These are phyloP conservation scores for Coix lacrymajobi DNA, from an alignment of 176 grass and related monocot species.

Conservation along the genomic window DNA sequence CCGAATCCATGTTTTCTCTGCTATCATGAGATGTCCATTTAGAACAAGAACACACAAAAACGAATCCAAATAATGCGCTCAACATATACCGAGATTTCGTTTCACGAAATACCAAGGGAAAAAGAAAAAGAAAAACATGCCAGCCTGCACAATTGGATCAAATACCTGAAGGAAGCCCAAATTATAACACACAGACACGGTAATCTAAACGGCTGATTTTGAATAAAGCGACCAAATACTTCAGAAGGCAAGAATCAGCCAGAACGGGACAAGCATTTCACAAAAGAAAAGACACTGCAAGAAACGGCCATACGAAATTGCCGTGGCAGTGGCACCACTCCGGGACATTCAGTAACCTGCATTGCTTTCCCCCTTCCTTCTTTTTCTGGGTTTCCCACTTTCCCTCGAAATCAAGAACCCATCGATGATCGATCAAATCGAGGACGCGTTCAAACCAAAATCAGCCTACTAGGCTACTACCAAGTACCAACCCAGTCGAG, in stretches of 20 bases:
- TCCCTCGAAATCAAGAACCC: not conserved
- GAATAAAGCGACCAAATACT: not conserved
- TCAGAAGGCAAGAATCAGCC: not conserved
- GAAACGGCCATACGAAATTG: not conserved
- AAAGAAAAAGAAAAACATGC: not conserved
- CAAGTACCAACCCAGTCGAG: not conserved
- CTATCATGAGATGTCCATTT: not conserved
- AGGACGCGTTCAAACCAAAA: too few relatives aligned
- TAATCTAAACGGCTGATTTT: not conserved
- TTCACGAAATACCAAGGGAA: not conserved
- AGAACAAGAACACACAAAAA: not conserved
- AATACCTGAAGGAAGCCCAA: not conserved
- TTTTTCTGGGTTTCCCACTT: rapidly evolving
- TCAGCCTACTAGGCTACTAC: not conserved
- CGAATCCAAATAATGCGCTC: not conserved
- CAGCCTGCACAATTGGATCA: not conserved
- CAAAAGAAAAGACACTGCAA: not conserved
- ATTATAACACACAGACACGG: not conserved
- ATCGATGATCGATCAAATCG: not conserved
- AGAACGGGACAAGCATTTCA: not conserved
- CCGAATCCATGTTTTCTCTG: not conserved
- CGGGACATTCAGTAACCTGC: not conserved
- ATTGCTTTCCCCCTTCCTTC: not conserved
- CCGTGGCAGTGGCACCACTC: not conserved
- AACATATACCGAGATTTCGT: not conserved